phyloP scores from a whole-genome alignment of 306 rosid genomes.

The Glycine tomentella region DNA sequence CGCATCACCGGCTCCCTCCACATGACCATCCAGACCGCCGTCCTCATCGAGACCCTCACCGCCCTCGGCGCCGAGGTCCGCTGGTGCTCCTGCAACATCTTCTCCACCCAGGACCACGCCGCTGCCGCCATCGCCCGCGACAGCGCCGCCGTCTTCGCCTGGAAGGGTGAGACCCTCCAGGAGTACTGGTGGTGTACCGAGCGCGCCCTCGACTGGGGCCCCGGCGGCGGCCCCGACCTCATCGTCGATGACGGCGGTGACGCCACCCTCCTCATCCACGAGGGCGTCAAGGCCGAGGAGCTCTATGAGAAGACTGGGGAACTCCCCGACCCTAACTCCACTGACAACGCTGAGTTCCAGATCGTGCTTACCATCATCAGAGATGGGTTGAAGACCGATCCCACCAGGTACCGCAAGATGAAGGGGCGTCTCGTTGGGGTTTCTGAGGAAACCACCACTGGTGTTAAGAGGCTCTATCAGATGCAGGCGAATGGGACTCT shows the following conservation, averaged over 20 bases:
- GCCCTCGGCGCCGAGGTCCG: conserved; percentile 98
- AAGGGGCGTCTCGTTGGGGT: conserved; percentile 88
- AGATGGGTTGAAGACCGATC: conserved; percentile 83
- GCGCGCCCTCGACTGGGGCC: conserved; percentile 94
- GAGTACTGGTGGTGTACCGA: conserved; percentile 99
- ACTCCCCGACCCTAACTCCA: conserved; percentile 74
- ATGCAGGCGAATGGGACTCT: conserved; percentile 81
- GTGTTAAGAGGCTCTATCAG: conserved; percentile 95
- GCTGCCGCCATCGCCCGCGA: conserved; percentile 98
- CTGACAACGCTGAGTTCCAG: conserved; percentile 89
- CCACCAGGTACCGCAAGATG: conserved; percentile 86
- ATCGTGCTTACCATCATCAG: conserved; percentile 75
- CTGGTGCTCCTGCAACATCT: conserved; percentile 97
- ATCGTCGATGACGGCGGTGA: conserved; percentile 98
- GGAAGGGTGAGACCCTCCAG: conserved; percentile 95
- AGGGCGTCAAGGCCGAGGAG: conserved; percentile 97
- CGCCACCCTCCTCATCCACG: conserved; percentile 81
- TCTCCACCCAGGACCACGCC: conserved; percentile 99
- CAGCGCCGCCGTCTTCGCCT: conserved; percentile 91
- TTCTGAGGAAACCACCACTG: conserved; percentile 96
- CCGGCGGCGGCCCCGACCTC: conserved; percentile 88
- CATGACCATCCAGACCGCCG: conserved; percentile 98
- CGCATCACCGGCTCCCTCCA: conserved; percentile 95
- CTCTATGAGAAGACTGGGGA: conserved; percentile 61
- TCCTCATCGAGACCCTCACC: conserved; percentile 92